Conservation (phyloP, 495 filamentous ascomycete genomes). For the Penicillium egyptiacum region DNA sequence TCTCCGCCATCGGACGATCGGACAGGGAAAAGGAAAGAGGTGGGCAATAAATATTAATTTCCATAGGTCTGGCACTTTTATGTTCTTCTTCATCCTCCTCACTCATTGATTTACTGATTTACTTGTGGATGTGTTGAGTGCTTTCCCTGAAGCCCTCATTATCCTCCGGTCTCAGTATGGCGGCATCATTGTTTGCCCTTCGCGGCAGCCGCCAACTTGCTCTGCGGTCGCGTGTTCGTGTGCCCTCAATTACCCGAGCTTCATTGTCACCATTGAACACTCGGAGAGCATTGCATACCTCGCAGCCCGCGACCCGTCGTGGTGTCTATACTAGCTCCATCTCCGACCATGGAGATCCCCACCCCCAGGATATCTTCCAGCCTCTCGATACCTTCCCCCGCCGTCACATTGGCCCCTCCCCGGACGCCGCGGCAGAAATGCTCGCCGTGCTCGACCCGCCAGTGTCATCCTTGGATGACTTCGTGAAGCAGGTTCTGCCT, state of each 20-base stretch:
- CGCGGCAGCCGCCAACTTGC: conserved; percentile 46
- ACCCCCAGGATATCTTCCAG: conserved; percentile 46
- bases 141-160: conserved; percentile 13
- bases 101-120: conserved; percentile 16
- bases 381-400: conserved; percentile 70
- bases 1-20: conserved; percentile 7
- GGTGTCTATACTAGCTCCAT: conserved; percentile 45
- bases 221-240: conserved; percentile 38
- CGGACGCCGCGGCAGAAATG: conserved; percentile 72
- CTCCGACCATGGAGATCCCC: conserved; percentile 43
- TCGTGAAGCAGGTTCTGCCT: conserved; percentile 85
- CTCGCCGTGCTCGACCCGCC: conserved; percentile 78
- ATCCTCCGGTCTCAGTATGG: conserved; percentile 31
- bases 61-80: not conserved
- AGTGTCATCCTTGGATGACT: conserved; percentile 72
- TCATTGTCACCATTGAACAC: conserved; percentile 32
- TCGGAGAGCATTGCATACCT: conserved; percentile 26
- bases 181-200: conserved; percentile 45
- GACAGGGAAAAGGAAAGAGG: not conserved
- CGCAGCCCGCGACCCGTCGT: conserved; percentile 31
- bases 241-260: conserved; percentile 27
- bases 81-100: conserved; percentile 40
- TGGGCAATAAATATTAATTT: conserved; percentile 20
- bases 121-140: conserved; percentile 21
- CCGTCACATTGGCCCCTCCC: conserved; percentile 92